Evolutionary conservation across 139 green algal species (phyloP).

Genomic region (Picochlorum sp.): DNA sequence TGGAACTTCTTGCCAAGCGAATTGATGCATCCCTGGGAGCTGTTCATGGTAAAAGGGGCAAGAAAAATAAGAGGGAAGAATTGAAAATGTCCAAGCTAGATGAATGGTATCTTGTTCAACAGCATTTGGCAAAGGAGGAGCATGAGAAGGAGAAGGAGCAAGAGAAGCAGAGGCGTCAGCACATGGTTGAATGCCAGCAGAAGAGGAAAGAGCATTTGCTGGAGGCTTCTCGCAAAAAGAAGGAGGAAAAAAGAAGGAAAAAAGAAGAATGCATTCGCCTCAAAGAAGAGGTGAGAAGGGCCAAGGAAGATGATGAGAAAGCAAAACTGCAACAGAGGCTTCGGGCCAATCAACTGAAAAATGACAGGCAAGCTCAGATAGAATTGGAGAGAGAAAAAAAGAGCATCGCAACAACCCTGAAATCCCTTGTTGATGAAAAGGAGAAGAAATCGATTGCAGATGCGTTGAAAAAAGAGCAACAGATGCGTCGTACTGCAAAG

Average conservation of each 20-base stretch:
- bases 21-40: background rate
- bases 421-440: background rate
- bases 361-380: slow-evolving; percentile 2
- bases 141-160: background rate
- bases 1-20: too few species aligned
- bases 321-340: too few species aligned
- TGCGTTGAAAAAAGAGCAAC: background rate
- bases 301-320: too few species aligned
- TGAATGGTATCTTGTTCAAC: slow-evolving; percentile 3
- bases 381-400: background rate
- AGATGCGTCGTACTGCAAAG: background rate
- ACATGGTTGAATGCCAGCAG: background rate
- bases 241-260: too few species aligned
- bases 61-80: background rate
- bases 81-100: background rate
- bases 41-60: background rate
- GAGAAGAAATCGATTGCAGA: background rate
- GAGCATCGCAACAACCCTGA: background rate
- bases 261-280: too few species aligned
- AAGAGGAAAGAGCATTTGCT: background rate
- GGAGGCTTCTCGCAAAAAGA: background rate
- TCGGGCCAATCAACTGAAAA: background rate
- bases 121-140: background rate
- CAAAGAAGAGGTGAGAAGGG: too few species aligned
- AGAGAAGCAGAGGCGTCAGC: background rate